phyloP scores from a whole-genome alignment of 129 eudicot genomes.

The Escallonia rubra region DNA sequence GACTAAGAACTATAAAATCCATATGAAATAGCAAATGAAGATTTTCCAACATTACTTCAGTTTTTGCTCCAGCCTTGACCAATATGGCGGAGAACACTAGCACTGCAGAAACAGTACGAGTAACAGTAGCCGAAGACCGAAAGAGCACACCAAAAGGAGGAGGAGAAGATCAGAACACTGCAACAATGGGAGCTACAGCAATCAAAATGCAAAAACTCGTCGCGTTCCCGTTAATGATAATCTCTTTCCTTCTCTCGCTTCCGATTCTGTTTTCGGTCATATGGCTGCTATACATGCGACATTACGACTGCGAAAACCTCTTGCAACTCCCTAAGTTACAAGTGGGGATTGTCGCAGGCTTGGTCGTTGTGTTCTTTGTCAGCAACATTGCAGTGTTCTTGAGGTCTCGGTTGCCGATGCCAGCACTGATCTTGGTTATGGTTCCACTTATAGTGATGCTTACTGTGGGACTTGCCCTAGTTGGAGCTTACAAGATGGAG shows the following conservation, averaged over 20 bases:
- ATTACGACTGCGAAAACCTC: slow-evolving; percentile 34
- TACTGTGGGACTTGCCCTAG: slow-evolving; percentile 31
- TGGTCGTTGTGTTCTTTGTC: slow-evolving; percentile 24
- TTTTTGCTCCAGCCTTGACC: no score
- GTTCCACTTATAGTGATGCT: slow-evolving; percentile 34
- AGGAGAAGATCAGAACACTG: neutral
- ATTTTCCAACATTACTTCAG: no score
- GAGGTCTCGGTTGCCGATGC: slow-evolving; percentile 24
- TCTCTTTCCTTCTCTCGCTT: slow-evolving; percentile 41
- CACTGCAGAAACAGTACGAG: neutral
- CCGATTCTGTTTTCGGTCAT: slow-evolving; percentile 36
- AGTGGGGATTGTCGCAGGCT: slow-evolving; percentile 29
- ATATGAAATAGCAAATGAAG: no score
- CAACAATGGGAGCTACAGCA: neutral
- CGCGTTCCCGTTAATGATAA: slow-evolving; percentile 15
- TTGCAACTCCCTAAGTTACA: slow-evolving; percentile 27
- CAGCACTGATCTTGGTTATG: slow-evolving; percentile 30
- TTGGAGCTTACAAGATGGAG: slow-evolving; percentile 32
- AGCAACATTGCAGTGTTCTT: slow-evolving; percentile 32
- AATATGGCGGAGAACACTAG: slow-evolving; percentile 17
- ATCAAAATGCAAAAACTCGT: slow-evolving; percentile 7
- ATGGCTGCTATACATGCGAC: slow-evolving; percentile 32
- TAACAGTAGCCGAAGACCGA: neutral
- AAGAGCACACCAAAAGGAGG: neutral
- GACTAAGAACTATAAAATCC: neutral